Base-by-base conservation (phyloP, 2,329 filamentous ascomycete genomes). In the Sarocladium brachiariae region DNA sequence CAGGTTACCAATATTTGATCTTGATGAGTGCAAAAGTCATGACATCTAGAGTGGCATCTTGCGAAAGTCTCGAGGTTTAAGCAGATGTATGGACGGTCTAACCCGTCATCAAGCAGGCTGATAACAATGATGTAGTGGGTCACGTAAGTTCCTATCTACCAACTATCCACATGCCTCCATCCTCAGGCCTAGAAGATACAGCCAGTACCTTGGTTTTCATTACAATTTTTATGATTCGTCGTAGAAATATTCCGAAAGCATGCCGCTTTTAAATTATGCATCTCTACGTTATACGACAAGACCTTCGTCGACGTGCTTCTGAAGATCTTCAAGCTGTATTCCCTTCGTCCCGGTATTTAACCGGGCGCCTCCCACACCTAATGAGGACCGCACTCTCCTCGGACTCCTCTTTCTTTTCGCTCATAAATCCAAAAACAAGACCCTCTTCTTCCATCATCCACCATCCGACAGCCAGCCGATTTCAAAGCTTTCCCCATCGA, bases 91-190 rank as follows among this genome's bases (percentile, higher is more conserved):
- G 39, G 21, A n/a, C 16, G 21, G 23, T n/a, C n/a, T n/a, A 10
- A 27, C 16, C 39, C 23, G 39, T 43, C 10, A 43, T 43, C 39
- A 43, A 14, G 39, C 21, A 43, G n/a, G 27, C 11, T 27, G 39
- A 43, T 27, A 43, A 43, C 39, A 11, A 43, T 43, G 13, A 43
- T 25, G 21, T 24, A 16, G 39, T 43, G 39, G 39, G 39, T 25
- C 39, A 11, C 23, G 39, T 43, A 19, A 39, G 21, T 43, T 11
- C 27, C 8, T 37, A 9, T 7, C 7, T 37, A n/a, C 7, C 34
- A n/a, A 6, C 16, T 8, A 5, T 18, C 16, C 34, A 37, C 34
- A n/a, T 30, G 27, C 27, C 13, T 7, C 27, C 27, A 7, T 30
- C 13, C 27, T n/a, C n/a, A n/a, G n/a, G n/a, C n/a, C n/a, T n/a